Percentiles rank a stretch among this genome's conserved stretches.
phyloP scores from a whole-genome alignment of 306 rosid genomes.

The Aeschynomene evenia region DNA sequence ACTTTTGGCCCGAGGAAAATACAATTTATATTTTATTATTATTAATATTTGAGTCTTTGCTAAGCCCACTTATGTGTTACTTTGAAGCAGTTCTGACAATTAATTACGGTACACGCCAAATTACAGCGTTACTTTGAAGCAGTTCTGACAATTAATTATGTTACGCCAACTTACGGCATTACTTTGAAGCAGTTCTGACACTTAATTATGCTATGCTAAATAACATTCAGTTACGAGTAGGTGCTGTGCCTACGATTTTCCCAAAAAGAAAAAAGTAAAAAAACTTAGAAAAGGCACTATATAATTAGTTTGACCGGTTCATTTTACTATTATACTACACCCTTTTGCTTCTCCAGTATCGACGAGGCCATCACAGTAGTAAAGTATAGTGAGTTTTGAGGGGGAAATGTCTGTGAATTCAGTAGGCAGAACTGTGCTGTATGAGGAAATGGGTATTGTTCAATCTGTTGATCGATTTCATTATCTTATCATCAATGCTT shows the following conservation, averaged over 20 bases:
- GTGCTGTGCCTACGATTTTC: neutral
- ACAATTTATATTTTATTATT: neutral
- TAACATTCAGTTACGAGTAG: neutral
- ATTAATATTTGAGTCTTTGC: constrained; percentile 1
- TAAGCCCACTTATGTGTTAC: neutral
- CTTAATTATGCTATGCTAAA: neutral
- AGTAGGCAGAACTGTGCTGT: neutral
- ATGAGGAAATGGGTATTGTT: constrained; percentile 21
- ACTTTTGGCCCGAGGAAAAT: neutral
- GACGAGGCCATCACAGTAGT: neutral
- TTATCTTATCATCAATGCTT: neutral
- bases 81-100: neutral
- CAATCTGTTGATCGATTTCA: constrained; percentile 17
- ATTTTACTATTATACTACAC: neutral
- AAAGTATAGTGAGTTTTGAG: neutral
- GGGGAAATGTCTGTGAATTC: neutral
- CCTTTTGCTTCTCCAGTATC: constrained; percentile 14
- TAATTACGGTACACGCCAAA: neutral
- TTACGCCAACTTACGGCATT: neutral
- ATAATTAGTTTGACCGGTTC: neutral
- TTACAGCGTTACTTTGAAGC: neutral
- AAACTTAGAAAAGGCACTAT: neutral
- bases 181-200: too few relatives aligned
- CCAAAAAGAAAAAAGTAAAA: neutral
- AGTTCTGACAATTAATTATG: neutral